Base-by-base conservation (phyloP, 2,329 filamentous ascomycete species). In the Colletotrichum gigasporum region DNA sequence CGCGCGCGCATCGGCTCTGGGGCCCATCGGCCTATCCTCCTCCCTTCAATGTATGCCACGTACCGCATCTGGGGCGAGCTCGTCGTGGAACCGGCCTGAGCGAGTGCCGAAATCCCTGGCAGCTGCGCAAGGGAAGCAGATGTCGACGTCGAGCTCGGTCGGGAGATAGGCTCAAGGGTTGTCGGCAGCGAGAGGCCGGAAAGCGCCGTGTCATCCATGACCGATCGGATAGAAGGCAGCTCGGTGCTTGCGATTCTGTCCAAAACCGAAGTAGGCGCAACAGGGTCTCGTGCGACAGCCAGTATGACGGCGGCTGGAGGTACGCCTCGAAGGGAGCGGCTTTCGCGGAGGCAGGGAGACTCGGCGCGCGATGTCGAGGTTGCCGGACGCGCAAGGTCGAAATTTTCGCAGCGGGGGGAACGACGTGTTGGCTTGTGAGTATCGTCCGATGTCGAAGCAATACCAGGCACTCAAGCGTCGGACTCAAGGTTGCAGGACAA, bases 101-200 rank as follows among this genome's bases (percentile, higher is more conserved):
- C 80, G 45, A 85, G 74, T 3, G 80, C 75, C 11, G 81, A 76
- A 30, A 85, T 80, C 32, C 77, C 79, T 8, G 83, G 78, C 37
- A 85, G 73, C 41, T 85, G 83, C 14, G 78, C 76, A 60, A 79
- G 72, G 14, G 81, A 81, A 16, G 76, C 61, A 5, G 61, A 61
- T 24, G 82, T 81, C 3, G 84, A 83, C 3, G 81, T 80, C 30
- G 84, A 84, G 69, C 78, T 81, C 20, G 82, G 82, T 68, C 81
- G 78, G 28, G 84, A 84, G 63, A 84, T 80, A 16, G 81, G 76
- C 66, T 87, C 66, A 28, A 65, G 55, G 47, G 75, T 73, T 34
- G 78, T 75, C 35, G 75, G 68, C 60, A 48, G 51, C 48, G 56
- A 34, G n/a, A 63, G 45, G 54, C 35, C 45, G 37, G 60, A 47